Evolutionary conservation across 192 early-diverging fungal genomes (phyloP).

Genomic region (Lobosporangium transversale): DNA sequence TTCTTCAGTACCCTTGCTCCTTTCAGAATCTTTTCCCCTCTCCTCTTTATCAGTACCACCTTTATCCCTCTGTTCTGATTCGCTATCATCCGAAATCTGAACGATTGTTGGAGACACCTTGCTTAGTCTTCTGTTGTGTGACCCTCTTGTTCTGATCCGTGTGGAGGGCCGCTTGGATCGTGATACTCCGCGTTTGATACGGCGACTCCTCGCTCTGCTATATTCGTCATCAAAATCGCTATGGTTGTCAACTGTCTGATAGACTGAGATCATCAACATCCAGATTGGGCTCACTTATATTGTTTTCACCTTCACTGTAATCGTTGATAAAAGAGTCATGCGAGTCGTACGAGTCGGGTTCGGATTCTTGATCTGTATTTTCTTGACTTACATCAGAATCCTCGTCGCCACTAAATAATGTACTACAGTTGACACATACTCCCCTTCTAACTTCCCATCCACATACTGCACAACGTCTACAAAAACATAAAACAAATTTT

Average conservation of each 20-base stretch:
- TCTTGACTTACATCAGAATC: slow-evolving; percentile 39
- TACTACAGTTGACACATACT: slow-evolving; percentile 26
- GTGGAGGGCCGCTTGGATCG: background rate
- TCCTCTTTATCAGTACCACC: background rate
- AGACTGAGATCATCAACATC: slow-evolving; percentile 6
- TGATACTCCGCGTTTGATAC: background rate
- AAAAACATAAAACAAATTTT: background rate
- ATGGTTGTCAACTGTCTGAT: background rate
- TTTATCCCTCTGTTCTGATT: background rate
- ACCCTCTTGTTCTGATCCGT: background rate
- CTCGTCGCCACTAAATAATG: slow-evolving; percentile 33
- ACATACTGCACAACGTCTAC: slow-evolving; percentile 42
- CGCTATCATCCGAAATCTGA: slow-evolving; percentile 1
- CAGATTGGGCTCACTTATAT: background rate
- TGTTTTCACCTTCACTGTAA: background rate
- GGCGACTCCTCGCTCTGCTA: background rate
- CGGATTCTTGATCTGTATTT: slow-evolving; percentile 15
- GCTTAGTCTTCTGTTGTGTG: too few species aligned
- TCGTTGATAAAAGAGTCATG: slow-evolving; percentile 49
- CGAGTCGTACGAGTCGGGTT: slow-evolving; percentile 40
- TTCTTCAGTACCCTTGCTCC: background rate
- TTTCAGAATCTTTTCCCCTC: background rate
- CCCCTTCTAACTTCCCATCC: slow-evolving; percentile 43
- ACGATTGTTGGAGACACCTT: background rate
- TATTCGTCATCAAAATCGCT: background rate